A percentile compares a stretch with the other conserved stretches of the same genome.
Conservation (phyloP, 768 basidiomycete genomes). For the Hydnum rufescens region DNA sequence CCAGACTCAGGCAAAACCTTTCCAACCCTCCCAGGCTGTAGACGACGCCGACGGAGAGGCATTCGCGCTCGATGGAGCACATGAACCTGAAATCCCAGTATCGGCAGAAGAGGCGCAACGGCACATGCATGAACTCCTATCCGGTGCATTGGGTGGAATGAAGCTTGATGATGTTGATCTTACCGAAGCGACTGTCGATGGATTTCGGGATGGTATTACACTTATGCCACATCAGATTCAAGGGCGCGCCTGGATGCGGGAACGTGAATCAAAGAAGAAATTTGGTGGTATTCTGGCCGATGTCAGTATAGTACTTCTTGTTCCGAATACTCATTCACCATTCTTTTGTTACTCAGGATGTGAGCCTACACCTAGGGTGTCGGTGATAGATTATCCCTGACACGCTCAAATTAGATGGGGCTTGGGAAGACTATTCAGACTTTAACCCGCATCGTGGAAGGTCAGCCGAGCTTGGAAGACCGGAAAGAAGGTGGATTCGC, state of each 20-base stretch:
- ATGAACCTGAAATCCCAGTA: conserved; percentile 7
- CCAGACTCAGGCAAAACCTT: neutral
- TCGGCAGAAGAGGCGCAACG: conserved; percentile 45
- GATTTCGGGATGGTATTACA: conserved; percentile 47
- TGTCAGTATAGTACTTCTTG: too few species aligned
- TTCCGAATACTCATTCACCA: too few species aligned
- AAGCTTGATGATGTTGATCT: conserved; percentile 34
- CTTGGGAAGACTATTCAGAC: conserved; percentile 72
- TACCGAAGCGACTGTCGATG: conserved; percentile 51
- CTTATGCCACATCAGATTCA: conserved; percentile 78
- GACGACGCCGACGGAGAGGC: neutral
- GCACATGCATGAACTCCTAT: conserved; percentile 56
- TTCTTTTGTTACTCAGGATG: conserved; percentile 7
- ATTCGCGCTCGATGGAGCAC: conserved; percentile 1
- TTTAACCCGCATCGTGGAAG: conserved; percentile 69
- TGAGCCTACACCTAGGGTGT: neutral
- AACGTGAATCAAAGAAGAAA: conserved; percentile 60
- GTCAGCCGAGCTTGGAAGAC: conserved; percentile 38
- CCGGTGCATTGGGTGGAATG: conserved; percentile 36
- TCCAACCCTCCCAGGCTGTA: neutral
- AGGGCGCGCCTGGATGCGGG: conserved; percentile 73
- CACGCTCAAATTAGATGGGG: conserved; percentile 13
- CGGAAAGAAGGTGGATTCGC: conserved; percentile 43
- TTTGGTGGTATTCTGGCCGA: conserved; percentile 81
- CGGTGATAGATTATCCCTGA: too few species aligned